Base-by-base conservation (phyloP, 352 stramenopile genomes). In the Pythium myriotylum region DNA sequence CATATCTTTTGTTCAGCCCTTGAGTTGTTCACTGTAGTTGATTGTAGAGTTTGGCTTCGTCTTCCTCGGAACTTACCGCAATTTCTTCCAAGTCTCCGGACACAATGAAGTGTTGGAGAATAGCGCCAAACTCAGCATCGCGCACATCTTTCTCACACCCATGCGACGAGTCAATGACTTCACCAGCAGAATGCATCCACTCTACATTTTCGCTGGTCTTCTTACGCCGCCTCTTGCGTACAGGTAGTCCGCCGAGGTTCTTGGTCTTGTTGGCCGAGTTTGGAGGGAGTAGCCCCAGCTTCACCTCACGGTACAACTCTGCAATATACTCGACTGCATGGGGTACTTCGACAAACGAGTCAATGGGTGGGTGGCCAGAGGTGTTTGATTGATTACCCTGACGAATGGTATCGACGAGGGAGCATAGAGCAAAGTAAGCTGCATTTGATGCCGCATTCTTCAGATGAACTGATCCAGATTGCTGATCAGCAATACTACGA, bases 381-480 rank as follows among this genome's bases (percentile, higher is more conserved):
- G 22, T 8, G 2, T 7, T 49, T 9, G n/a, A 14, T 3, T 17
- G 47, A 17, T 20, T 50, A 19, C 19, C 37, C 4, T 16, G 22
- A 9, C 32, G 41, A 23, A 58, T 9, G 2, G 60, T 63, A 20
- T 88, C 76, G 3, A 59, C 65, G 14, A 89, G 72, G 22, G 74
- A 81, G 45, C 80, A 86, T 3, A 89, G 56, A 45, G 74, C 76
- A 2, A 73, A 46, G 42, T 86, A 86, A 1, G 76, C 68, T 8
- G 72, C 74, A n/a, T n/a, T n/a, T n/a, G n/a, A n/a, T 6, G 10
- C 27, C 16, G 48, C 50, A 22, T 47, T 22, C 10, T 14, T n/a
- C 17, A 17, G 27, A 7, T 29, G 23, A 4, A 4, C 19, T 24
- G 41, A 35, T 20, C 8, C 29, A 10, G 29, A 35, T 27, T 47